Evolutionary conservation across 805 yeast species (phyloP), one percentile per base, ranked within the genome.

Genomic region (Millerago galiae): DNA sequence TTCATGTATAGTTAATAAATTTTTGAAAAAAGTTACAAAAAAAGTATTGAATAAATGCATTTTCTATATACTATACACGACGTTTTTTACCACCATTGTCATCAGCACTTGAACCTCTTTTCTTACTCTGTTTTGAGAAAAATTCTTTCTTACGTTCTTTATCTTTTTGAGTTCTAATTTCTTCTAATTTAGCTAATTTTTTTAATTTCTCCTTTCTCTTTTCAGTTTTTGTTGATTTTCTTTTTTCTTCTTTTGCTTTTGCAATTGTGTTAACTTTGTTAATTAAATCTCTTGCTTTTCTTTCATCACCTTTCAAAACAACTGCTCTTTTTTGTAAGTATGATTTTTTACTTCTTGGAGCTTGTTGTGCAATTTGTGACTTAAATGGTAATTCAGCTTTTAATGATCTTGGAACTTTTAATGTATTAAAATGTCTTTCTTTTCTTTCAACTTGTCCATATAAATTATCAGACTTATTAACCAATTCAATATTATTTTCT

Each of bases 301-400:
- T 88, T 65, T 91, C 98, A 40, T 87, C 96, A 13, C 95, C 96
- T 34, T 81, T 85, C 32, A 90, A 66, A 7, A 93, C 93, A 41
- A 93, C 97, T 1, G 99, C 99, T 58, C 99, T 79, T 70, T 89
- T 93, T 43, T 73, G 76, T 77, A 83, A 61, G 59, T 91, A 93
- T 0, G 96, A 81, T 56, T 77, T 72, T 64, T 83, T 82, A 70
- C 24, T 96, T 95, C 62, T 82, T 84, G 93, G 87, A 84, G 55
- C 78, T 77, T 81, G 84, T 14, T 29, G 32, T 29, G 24, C 24
- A 37, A 90, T 77, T 70, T 93, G 98, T 11, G 97, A 87, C 58
- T 83, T 84, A 71, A 86, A 93, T 31, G 99, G 99, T 50, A 93
- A 71, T 30, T 79, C 79, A 26, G 80, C 69, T 61, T 81, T 87